A percentile compares a stretch with the other conserved stretches of the same genome.
These are phyloP conservation scores for Mallotus repandus DNA, from an alignment of 441 rosid species.

Conservation along the genomic window DNA sequence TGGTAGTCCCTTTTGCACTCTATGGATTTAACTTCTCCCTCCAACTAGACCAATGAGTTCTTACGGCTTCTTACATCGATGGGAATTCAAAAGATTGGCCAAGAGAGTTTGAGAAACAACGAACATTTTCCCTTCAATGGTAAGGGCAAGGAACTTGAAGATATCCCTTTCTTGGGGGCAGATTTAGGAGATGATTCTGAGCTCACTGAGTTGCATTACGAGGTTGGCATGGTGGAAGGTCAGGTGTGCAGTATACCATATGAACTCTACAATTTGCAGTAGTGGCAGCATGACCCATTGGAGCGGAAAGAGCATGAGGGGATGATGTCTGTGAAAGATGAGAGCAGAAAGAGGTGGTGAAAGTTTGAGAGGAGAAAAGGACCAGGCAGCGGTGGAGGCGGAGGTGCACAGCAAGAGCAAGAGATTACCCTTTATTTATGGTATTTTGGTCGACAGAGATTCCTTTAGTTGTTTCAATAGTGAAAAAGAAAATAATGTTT, in stretches of 20 bases:
- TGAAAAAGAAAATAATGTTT: no score
- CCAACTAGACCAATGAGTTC: conserved; percentile 23
- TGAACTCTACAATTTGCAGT: conserved; percentile 61
- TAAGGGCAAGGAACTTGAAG: conserved; percentile 27
- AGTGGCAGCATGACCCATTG: no score
- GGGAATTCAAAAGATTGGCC: conserved; percentile 40
- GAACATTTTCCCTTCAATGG: conserved; percentile 21
- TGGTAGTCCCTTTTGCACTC: conserved; percentile 18
- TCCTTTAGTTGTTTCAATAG: no score
- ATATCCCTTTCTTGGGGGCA: conserved; percentile 25
- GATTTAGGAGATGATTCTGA: conserved; percentile 46
- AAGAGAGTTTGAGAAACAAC: conserved; percentile 23
- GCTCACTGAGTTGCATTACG: conserved; percentile 44
- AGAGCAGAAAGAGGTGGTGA: no score
- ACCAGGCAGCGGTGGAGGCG: no score
- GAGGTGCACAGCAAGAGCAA: no score
- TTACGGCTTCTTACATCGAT: conserved; percentile 22
- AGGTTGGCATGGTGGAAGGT: conserved; percentile 53
- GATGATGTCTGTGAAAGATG: no score
- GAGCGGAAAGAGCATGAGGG: no score
- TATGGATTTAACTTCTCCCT: conserved; percentile 17
- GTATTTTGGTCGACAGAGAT: no score
- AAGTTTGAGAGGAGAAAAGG: no score
- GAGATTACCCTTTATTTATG: no score
- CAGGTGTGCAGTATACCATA: conserved; percentile 57